Base-by-base conservation (phyloP, 805 yeast genomes). In the Saturnispora saitoi region DNA sequence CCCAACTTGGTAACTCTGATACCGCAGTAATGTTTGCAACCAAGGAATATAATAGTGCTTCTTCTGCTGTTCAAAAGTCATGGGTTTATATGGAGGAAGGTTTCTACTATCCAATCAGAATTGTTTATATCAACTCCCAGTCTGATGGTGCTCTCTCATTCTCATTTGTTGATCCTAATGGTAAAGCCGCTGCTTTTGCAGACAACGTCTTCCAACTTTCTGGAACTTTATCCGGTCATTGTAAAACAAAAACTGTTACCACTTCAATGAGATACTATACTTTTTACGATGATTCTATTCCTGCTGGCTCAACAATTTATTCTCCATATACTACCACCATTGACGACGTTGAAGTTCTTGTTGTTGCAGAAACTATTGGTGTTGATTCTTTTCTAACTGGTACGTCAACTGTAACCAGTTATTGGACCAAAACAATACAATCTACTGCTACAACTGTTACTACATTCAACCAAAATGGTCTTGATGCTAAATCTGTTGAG, bases 91-190 rank as follows among this genome's bases (percentile, higher is more conserved):
- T 56, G 20, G 49, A 49, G 41, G 49, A 31, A n/a, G 54, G 53
- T 32, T 42, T 26, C 28, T 51, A 42, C 29, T 56, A 56, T 46
- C 60, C 59, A 34, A 34, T 56, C 20, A 56, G 51, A 43, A 30
- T 56, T 32, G 58, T 54, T 32, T 57, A 51, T 32, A 39, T 50
- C 11, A 55, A 57, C 32, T 45, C 42, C 14, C 20, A 38, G 14
- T 30, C 53, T 5, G 50, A 48, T 45, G 52, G 52, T 32, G 19
- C 19, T 2, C 37, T 57, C 2, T 11, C 40, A 8, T 55, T 57
- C 14, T 11, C 34, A 3, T 46, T 57, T 41, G n/a, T 9, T 4
- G 48, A 39, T 17, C 58, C 60, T 6, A 12, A 32, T 28, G 56
- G 55, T 17, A 17, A 24, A 4, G 3, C 39, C 3, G 42, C 40